phyloP scores from a whole-genome alignment of 2,329 filamentous ascomycete genomes.

The Periconia sp. region DNA sequence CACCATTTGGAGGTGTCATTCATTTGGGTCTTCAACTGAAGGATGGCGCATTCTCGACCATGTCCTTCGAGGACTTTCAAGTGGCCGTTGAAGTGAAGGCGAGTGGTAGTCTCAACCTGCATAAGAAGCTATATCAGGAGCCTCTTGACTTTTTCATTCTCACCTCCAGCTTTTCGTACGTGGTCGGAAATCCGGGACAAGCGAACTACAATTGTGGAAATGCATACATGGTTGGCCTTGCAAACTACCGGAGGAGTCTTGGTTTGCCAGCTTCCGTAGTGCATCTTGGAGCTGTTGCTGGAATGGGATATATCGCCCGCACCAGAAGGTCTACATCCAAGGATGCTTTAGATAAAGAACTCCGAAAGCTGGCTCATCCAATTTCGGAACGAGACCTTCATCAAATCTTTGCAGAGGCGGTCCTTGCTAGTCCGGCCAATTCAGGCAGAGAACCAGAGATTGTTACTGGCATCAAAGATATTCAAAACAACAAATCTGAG shows the following conservation, averaged over 20 bases:
- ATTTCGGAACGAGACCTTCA: slow-evolving; percentile 15
- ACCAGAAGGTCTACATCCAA: too few species aligned
- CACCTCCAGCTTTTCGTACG: slow-evolving; percentile 16
- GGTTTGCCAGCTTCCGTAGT: slow-evolving; percentile 50
- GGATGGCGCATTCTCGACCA: slow-evolving; percentile 16
- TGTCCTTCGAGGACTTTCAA: slow-evolving; percentile 11
- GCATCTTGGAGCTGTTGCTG: slow-evolving; percentile 48
- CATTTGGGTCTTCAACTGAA: slow-evolving; percentile 16
- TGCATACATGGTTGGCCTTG: slow-evolving; percentile 50
- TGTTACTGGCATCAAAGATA: slow-evolving; percentile 11
- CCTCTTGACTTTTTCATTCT: slow-evolving; percentile 27
- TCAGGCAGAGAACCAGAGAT: slow-evolving; percentile 13
- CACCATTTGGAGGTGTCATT: slow-evolving; percentile 18
- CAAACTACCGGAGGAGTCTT: slow-evolving; percentile 41
- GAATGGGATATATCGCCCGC: slow-evolving; percentile 49
- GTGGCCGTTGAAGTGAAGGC: slow-evolving; percentile 16
- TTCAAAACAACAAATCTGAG: slow-evolving; percentile 2
- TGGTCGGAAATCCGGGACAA: slow-evolving; percentile 22
- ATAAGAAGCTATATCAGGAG: slow-evolving; percentile 9
- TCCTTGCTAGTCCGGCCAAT: slow-evolving; percentile 9
- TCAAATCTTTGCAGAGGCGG: slow-evolving; percentile 13
- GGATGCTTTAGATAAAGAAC: too few species aligned
- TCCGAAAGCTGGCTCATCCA: slow-evolving; percentile 7
- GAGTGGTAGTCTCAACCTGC: slow-evolving; percentile 15
- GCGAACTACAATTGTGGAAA: slow-evolving; percentile 24